Conservation (phyloP, 78 protist species). For the Dictyostelium intermedium region DNA sequence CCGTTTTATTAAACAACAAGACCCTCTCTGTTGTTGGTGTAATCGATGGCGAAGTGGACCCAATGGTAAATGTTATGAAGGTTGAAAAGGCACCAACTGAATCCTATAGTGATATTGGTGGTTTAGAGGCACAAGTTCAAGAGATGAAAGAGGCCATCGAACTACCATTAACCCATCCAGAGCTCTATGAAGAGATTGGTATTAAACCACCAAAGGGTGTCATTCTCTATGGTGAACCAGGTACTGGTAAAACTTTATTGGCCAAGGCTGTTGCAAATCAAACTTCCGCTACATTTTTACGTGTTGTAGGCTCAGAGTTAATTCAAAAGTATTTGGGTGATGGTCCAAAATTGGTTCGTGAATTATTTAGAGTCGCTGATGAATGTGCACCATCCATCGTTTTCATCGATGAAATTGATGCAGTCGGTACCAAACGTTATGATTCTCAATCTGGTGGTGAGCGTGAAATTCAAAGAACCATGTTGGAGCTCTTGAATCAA, state of each 20-base stretch:
- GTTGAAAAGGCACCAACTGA: constrained; percentile 99
- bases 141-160: constrained; percentile 99
- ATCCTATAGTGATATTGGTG: constrained; percentile 99
- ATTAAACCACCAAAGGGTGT: constrained; percentile 99
- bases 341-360: constrained; percentile 99
- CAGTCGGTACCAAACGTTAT: constrained; percentile 99
- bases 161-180: constrained; percentile 99
- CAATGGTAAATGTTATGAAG: constrained; percentile 99
- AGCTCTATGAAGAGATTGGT: constrained; percentile 99
- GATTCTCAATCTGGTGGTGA: constrained; percentile 98
- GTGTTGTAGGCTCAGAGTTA: constrained; percentile 99
- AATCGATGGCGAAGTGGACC: constrained; percentile 97
- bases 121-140: constrained; percentile 98
- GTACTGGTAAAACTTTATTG: constrained; percentile 99
- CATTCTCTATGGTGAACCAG: constrained; percentile 99
- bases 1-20: constrained; percentile 96
- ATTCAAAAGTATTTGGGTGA: constrained; percentile 99
- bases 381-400: constrained; percentile 99
- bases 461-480: constrained; percentile 99
- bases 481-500: constrained; percentile 99
- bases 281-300: constrained; percentile 99
- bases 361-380: constrained; percentile 97
- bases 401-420: constrained; percentile 99
- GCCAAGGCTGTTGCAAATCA: constrained; percentile 99
- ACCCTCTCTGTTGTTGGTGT: constrained; percentile 97